Percentiles rank a stretch among this genome's conserved stretches.
Conservation (phyloP, 495 filamentous ascomycete genomes). For the Xylaria sp. region DNA sequence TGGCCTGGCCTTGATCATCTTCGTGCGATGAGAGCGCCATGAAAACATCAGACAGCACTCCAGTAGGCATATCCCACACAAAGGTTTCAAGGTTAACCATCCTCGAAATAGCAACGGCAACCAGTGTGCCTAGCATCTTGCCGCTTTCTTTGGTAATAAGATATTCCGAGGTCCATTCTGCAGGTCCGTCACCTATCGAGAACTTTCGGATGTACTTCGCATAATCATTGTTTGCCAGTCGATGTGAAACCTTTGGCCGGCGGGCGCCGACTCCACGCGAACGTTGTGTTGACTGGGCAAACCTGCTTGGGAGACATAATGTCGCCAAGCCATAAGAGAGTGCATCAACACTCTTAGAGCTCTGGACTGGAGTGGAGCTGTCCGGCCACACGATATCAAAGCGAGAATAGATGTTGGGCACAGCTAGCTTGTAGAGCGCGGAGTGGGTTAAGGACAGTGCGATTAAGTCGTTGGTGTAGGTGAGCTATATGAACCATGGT, state of each 20-base stretch:
- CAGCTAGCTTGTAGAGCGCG: slow-evolving; percentile 78
- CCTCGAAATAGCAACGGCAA: slow-evolving; percentile 81
- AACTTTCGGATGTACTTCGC: slow-evolving; percentile 88
- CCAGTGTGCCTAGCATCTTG: slow-evolving; percentile 91
- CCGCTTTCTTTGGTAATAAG: slow-evolving; percentile 86
- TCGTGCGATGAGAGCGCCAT: slow-evolving; percentile 79
- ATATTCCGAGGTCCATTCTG: slow-evolving; percentile 86
- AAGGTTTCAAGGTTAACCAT: slow-evolving; percentile 93
- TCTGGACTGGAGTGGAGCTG: slow-evolving; percentile 64
- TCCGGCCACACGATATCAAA: slow-evolving; percentile 98
- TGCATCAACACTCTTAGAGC: slow-evolving; percentile 82
- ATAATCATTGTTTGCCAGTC: slow-evolving; percentile 68
- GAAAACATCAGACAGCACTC: slow-evolving; percentile 86
- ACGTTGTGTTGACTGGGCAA: slow-evolving; percentile 62
- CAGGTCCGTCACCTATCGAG: slow-evolving; percentile 86
- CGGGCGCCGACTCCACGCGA: slow-evolving; percentile 34
- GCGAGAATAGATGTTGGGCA: slow-evolving; percentile 87
- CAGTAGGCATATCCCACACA: slow-evolving; percentile 96
- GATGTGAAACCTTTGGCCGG: slow-evolving; percentile 32
- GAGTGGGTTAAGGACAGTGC: slow-evolving; percentile 85
- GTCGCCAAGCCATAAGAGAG: slow-evolving; percentile 91
- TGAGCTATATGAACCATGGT: slow-evolving; percentile 63
- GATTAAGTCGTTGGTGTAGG: slow-evolving; percentile 86
- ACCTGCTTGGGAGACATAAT: slow-evolving; percentile 77
- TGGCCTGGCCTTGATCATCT: slow-evolving; percentile 66